Evolutionary conservation across 2,329 filamentous ascomycete genomes (phyloP).

Genomic region (Penicillium frequentans): DNA sequence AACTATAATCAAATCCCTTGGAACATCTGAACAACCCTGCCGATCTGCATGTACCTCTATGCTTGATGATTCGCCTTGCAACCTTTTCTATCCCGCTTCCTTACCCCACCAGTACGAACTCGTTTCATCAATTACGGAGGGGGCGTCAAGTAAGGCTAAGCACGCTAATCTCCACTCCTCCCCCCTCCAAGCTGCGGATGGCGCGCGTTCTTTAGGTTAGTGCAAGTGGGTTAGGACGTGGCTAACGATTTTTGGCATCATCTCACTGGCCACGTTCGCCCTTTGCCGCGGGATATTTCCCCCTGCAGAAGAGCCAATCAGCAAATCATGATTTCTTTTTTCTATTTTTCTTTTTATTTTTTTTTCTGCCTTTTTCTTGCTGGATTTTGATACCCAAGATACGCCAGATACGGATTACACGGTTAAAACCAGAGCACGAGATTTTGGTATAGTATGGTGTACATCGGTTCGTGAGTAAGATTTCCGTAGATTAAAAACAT

Average conservation of each 20-base stretch:
- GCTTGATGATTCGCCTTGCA: slow-evolving; percentile 4
- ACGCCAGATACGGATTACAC: neutral
- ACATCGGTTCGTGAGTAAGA: too few relatives aligned
- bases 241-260: slow-evolving; percentile 1
- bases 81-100: neutral
- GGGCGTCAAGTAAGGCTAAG: slow-evolving; percentile 1
- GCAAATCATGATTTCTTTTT: neutral
- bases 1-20: too few relatives aligned
- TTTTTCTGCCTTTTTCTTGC: neutral
- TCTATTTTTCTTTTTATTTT: neutral
- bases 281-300: slow-evolving; percentile 12
- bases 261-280: slow-evolving; percentile 2
- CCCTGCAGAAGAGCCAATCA: slow-evolving; percentile 5
- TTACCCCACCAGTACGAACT: slow-evolving; percentile 5
- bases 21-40: neutral
- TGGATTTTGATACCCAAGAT: neutral
- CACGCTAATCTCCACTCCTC: neutral
- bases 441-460: too few relatives aligned
- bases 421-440: too few relatives aligned
- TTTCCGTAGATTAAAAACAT: neutral
- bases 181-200: slow-evolving; percentile 6
- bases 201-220: slow-evolving; percentile 14
- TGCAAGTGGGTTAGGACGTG: slow-evolving; percentile 3
- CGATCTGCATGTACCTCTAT: slow-evolving; percentile 8
- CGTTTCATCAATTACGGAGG: slow-evolving; percentile 10